Base-by-base conservation (phyloP, 768 basidiomycete species). In the Tulasnella calospora region DNA sequence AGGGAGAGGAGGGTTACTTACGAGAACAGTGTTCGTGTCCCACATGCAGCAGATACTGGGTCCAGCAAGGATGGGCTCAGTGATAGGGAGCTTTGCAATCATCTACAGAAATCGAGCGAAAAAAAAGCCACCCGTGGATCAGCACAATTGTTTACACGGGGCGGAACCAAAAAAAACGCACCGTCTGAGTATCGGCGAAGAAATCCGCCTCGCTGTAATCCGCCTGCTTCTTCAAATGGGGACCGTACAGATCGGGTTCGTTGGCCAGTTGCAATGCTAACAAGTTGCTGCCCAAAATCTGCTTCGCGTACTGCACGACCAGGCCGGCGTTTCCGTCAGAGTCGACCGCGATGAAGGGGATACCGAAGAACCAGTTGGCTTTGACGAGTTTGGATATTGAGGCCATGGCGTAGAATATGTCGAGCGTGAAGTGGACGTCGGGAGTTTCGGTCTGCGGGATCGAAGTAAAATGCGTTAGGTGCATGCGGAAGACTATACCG, bases 391-490 rank as follows among this genome's bases (percentile, higher is more conserved):
- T 81, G 0, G 90, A 90, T 36, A 93, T 88, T 75, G 91, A 90
- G 15, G 83, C 82, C 83, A 92, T 87, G 80, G 91, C 86, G 81
- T 90, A 89, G 82, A 95, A 87, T 69, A 95, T 83, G 79, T 92
- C 92, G 0, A 85, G 82, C 0, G 91, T 90, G 77, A 90, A 90
- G 44, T 89, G 83, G 38, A 93, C 87, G 13, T 92, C 87, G 2
- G 91, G 90, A n/a, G 93, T 94, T 67, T 88, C 86, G 1, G 91
- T 93, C 88, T 51, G 44, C 12, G 7, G 1, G 51, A n/a, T 51
- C 21, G 23, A 51, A 23, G 9, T 40, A 40, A 12, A n/a, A 6
- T 7, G 51, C 8, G 46, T 47, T 47, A 47, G 17, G 46, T 47
- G 51, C 9, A 44, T 51, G 51, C 38, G 7, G 51, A 51, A 4